Base-by-base conservation (phyloP, 108 stramenopile genomes). In the Phaeodactylum tricornutum region DNA sequence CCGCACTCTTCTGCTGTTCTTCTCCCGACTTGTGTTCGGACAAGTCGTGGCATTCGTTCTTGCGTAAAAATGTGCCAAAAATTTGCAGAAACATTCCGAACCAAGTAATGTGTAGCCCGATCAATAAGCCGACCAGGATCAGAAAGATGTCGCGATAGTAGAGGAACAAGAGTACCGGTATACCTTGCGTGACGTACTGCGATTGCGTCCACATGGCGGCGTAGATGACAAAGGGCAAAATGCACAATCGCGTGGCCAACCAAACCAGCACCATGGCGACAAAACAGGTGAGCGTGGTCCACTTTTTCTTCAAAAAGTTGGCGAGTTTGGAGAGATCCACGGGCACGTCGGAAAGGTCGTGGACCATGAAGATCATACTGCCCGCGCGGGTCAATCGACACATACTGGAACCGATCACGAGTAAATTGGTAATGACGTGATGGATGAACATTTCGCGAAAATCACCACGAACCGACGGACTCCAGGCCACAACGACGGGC, bases 401-500 rank as follows among this genome's bases (percentile, higher is more conserved):
- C 27, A 66, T 64, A 6, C 65, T 67, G 17, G 76, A 79, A 19
- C 76, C 64, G 24, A 80, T 51, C 9, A 85, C 56, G 28, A 92
- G 61, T 8, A 64, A 20, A 53, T 92, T 88, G 21, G 91, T 92
- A 15, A 85, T 70, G 4, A 92, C 20, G 53, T 92, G 91, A 69
- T 92, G 91, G 14, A 81, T 62, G 40, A 81, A 73, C 91, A 92
- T 92, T 57, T 92, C 91, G 15, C 72, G 71, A 69, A 88, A 92
- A 50, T 92, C 91, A 3, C 91, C 91, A 12, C 91, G 81, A 26
- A 69, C 59, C 9, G 72, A 67, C 0, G 68, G 36, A 37, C 69
- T 69, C 84, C 84, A 91, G 9, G 46, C 55, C 41, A 90, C 28
- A 32, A 29, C 47, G 31, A 80, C 54, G 4, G 77, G 42, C 22